Base-by-base conservation (phyloP, 2,329 filamentous ascomycete species). In the Zasmidium angulare region DNA sequence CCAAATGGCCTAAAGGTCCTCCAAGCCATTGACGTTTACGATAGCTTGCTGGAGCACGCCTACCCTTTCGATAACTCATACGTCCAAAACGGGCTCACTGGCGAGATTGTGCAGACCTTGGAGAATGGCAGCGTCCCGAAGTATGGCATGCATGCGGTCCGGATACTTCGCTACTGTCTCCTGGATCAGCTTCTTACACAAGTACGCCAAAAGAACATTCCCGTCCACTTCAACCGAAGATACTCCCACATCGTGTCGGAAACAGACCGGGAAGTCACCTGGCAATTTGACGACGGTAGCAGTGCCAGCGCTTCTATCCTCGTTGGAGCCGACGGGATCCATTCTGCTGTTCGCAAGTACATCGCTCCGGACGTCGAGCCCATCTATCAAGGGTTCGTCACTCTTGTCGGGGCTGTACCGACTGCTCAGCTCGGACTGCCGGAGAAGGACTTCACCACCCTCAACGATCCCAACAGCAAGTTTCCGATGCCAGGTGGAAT, bases 1-100 rank as follows among this genome's bases (percentile, higher is more conserved):
- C 40, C 53, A 3, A 55, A 55, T 23, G 53, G 53, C 21, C 40
- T 55, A 20, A 55, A 55, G 19, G 53, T 48, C 3, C 46, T 55
- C 3, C 20, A 55, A 48, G 36, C n/a, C 22, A 47, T 55, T 17
- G 53, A 22, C 26, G 26, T 55, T 24, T 55, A 47, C n/a, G 53
- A 55, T 2, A n/a, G 40, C 36, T 20, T 55, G 3, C 21, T 29
- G 3, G 22, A 55, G 17, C 20, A 48, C 3, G 19, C 53, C 3
- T 55, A 29, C 19, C 14, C 53, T 20, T 55, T 55, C 43, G 46
- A 55, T 17, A 55, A 48, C 11, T 19, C n/a, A 7, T 55, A 48
- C 23, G 7, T 55, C 23, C 23, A 49, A 49, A 11, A 21, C 22
- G 46, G 46, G 4, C 4, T 20, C 9, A 31, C 43, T 9, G 53